Base-by-base conservation (phyloP, 495 filamentous ascomycete genomes). In the Aspergillus coremiiformis region DNA sequence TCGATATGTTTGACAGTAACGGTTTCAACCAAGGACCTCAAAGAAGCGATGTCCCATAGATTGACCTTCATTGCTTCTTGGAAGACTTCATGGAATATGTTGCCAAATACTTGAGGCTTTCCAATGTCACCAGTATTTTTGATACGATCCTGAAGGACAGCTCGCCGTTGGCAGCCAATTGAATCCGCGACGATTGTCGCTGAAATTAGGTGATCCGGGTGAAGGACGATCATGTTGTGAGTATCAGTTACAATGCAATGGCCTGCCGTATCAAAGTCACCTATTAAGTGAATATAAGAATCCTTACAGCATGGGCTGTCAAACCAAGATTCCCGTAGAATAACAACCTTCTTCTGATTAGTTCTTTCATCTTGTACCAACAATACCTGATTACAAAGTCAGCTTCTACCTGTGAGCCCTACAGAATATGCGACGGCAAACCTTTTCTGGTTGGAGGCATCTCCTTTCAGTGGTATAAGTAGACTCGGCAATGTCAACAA, bases 161-260 rank as follows among this genome's bases (percentile, higher is more conserved):
- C 90, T 47, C 90, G 85, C 11, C 93, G 83, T 54, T 83, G 82
- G 62, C 93, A 98, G 35, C 81, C 82, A 61, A 96, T 91, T 0
- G 93, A 94, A 63, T 98, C 93, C 30, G 87, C 93, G 27, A 98
- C 85, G 8, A 92, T 86, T 7, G 91, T 96, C 2, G 92, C 85
- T 10, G 93, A 96, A 46, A 98, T 84, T 20, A 98, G 79, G 69
- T 96, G 91, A 66, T 98, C 93, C 2, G 93, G 93, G 64, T 98
- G 90, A 11, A 98, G 75, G 57, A 98, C 92, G 32, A 98, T 70
- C 72, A 96, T 86, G 59, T 95, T 87, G 47, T 84, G 73, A 21
- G 73, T 67, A 63, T 96, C 88, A 65, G 90, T 84, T 46, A 95
- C 74, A 53, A 89, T 78, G 64, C 82, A 84, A 53, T 81, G 74